Evolutionary conservation across 1,284 basidiomycete genomes (phyloP), one percentile per base, ranked within the genome.

Genomic region (Malassezia arunalokei): DNA sequence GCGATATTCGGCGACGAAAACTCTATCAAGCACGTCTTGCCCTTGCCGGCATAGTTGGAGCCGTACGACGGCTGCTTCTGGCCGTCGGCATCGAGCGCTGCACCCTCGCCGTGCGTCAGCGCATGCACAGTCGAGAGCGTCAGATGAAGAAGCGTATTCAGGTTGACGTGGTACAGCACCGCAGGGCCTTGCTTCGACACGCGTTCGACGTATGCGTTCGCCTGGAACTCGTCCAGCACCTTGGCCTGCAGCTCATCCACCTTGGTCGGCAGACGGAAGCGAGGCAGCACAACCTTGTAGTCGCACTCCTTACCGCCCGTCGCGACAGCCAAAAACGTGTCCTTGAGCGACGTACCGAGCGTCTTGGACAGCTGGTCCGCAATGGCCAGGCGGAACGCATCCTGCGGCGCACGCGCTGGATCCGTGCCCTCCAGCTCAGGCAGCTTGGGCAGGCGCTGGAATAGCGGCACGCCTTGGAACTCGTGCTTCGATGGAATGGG

Each of bases 1-100:
- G 94, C 92, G 69, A 98, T 96, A 75, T 99, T 98, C 15, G 92
- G 91, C 5, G 86, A 88, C 0, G 89, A 94, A 75, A 91, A 98
- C 74, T 98, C 79, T 60, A 80, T 85, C 64, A 73, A 59, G 43
- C 64, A 51, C 41, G 54, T 54, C 51, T 73, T 70, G 47, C 68
- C 68, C 40, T 58, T 54, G 24, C 68, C 70, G 30, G 62, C 56
- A 4, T 49, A 49, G 61, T 73, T 73, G 39, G 69, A 61, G 20
- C 70, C 70, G 58, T 73, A 73, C 20, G 63, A 64, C 1, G 64
- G 56, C 15, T 50, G 48, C 51, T 71, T 68, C 42, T 60, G 51
- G 8, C 57, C 35, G 39, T 63, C 54, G 31, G 57, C 53, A 20
- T 61, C 59, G 31, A 47, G 30, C n/a, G 37, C 12, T 15, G 58